Evolutionary conservation across 306 rosid species (phyloP), one percentile per base, ranked within the genome.

Genomic region (Trifolium repens): DNA sequence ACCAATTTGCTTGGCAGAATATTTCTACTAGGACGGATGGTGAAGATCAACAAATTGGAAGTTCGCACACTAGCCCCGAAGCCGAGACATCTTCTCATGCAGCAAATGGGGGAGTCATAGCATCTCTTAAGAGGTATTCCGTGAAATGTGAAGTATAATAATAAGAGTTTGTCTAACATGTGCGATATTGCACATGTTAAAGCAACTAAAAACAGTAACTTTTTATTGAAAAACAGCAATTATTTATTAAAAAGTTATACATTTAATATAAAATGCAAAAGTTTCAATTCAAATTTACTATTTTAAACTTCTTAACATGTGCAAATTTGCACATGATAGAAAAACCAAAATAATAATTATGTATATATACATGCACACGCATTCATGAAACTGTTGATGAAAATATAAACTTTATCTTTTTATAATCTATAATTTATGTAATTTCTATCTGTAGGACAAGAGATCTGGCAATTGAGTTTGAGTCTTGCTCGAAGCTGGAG

Each of bases 401-500:
- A 75, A 70, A 71, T 57, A 50, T 79, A 57, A 78, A 70, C 72
- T 73, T 39, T 70, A 19, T 62, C 58, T 58, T 17, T 39, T 73
- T 46, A 26, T 69, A 19, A 61, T 78, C 43, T 68, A 70, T 69
- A 43, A 39, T 70, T 59, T 60, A n/a, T 69, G 37, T 71, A 30
- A 72, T 77, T 72, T 78, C 64, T 79, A 43, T 77, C 65, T 63
- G 74, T 85, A 87, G 80, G 82, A 73, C 81, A 74, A 84, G 91
- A 82, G 90, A 89, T 77, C 77, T 43, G 64, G 81, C 91, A 30
- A 84, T 83, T 82, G 96, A 90, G 81, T 91, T 92, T 85, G 99
- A 92, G 84, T 91, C 99, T 76, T 94, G 96, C 87, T 89, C 93
- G 40, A 89, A 85, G 98, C 97, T 96, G 43, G 99, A 88, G 87